Evolutionary conservation across 768 basidiomycete genomes (phyloP).

Genomic region (Exsudoporus frostii): DNA sequence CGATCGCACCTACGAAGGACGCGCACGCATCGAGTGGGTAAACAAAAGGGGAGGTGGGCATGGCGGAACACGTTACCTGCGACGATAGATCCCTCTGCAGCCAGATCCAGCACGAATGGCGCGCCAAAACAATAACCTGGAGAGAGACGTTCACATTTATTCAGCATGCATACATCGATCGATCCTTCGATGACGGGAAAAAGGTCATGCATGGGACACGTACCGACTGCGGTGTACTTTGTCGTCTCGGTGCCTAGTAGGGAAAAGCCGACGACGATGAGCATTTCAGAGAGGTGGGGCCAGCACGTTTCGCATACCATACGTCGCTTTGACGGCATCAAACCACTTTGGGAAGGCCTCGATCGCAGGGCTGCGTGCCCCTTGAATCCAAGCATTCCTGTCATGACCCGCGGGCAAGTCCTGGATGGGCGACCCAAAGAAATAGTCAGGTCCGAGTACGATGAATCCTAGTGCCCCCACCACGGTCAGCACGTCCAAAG

Average conservation of each 20-base stretch:
- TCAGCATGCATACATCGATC: background rate
- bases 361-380: slow-evolving; percentile 31
- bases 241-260: slow-evolving; percentile 29
- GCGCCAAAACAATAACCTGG: slow-evolving; percentile 58
- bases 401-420: slow-evolving; percentile 33
- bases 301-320: slow-evolving; percentile 34
- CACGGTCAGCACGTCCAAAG: background rate
- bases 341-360: slow-evolving; percentile 48
- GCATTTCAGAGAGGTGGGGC: background rate
- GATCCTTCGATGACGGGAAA: too few relatives aligned
- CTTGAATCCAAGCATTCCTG: slow-evolving; percentile 38
- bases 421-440: slow-evolving; percentile 47
- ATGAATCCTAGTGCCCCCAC: slow-evolving; percentile 41
- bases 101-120: slow-evolving; percentile 45
- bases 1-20: slow-evolving; percentile 41
- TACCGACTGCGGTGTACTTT: slow-evolving; percentile 44
- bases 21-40: background rate
- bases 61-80: slow-evolving; percentile 35
- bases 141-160: background rate
- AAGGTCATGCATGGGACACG: slow-evolving; percentile 3
- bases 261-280: too few relatives aligned
- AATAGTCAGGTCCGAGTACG: slow-evolving; percentile 59
- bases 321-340: slow-evolving; percentile 44
- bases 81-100: slow-evolving; percentile 39
- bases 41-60: background rate